These are phyloP conservation scores for Aspergillus brunneoviolaceus DNA, from an alignment of 2,329 filamentous ascomycete species.

Conservation along the genomic window DNA sequence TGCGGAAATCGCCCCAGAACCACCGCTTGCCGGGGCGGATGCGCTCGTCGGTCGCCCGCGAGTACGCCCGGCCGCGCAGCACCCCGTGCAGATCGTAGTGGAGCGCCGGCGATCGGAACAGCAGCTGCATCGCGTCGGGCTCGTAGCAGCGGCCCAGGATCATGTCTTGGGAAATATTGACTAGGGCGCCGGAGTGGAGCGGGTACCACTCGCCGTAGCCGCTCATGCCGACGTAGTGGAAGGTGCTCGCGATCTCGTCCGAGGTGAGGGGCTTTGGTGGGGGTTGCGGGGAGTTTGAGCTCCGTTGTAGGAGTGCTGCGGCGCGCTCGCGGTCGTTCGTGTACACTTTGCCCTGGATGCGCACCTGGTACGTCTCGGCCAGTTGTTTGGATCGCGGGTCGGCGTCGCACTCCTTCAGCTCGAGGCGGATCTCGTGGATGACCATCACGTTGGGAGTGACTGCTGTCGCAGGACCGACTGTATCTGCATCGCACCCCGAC, in stretches of 20 bases:
- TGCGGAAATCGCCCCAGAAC: conserved; percentile 59
- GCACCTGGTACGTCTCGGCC: conserved; percentile 47
- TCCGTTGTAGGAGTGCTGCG: conserved; percentile 18
- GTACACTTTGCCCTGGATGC: conserved; percentile 53
- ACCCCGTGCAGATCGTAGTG: conserved; percentile 50
- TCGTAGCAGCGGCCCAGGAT: conserved; percentile 58
- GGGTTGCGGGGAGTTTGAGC: conserved; percentile 8
- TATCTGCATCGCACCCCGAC: conserved; percentile 20
- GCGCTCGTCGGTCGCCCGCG: conserved; percentile 48
- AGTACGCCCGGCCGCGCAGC: conserved; percentile 49
- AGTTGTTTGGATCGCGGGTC: conserved; percentile 49
- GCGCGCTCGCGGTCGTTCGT: conserved; percentile 34
- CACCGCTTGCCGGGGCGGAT: conserved; percentile 50
- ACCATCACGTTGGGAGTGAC: conserved; percentile 53
- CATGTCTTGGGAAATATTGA: conserved; percentile 51
- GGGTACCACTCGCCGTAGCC: conserved; percentile 56
- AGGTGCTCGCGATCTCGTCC: conserved; percentile 35
- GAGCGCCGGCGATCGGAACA: conserved; percentile 43
- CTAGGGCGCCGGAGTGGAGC: conserved; percentile 43
- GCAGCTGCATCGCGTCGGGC: conserved; percentile 48
- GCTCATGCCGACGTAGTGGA: conserved; percentile 42
- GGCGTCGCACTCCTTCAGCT: conserved; percentile 50
- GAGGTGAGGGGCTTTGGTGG: conserved; percentile 24
- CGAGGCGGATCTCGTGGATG: conserved; percentile 54
- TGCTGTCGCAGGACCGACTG: conserved; percentile 8